Evolutionary conservation across 371 early-diverging fungal species (phyloP).

Genomic region (Coemansia sp.): DNA sequence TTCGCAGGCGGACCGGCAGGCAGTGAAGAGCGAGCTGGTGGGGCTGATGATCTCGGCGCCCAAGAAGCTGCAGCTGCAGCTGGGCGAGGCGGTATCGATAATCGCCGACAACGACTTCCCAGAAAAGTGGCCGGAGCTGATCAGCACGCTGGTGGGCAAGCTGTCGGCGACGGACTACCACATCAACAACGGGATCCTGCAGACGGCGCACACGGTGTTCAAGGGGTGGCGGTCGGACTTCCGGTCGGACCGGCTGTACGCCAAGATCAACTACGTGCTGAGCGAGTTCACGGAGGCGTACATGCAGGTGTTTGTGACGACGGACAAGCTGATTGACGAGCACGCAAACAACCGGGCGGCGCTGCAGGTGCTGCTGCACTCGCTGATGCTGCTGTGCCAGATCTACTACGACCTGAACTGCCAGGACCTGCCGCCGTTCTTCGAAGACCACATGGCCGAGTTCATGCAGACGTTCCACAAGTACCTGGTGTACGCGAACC

Average conservation of each 20-base stretch:
- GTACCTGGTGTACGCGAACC: conserved; percentile 79
- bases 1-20: conserved; percentile 65
- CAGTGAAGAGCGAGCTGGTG: conserved; percentile 81
- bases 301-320: conserved; percentile 75
- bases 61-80: conserved; percentile 77
- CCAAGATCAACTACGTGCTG: conserved; percentile 90
- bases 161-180: conserved; percentile 75
- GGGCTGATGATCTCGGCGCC: conserved; percentile 81
- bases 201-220: conserved; percentile 93
- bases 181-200: conserved; percentile 86
- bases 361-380: conserved; percentile 70
- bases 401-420: conserved; percentile 89
- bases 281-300: conserved; percentile 79
- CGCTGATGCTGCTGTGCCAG: conserved; percentile 75
- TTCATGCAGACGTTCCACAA: conserved; percentile 82
- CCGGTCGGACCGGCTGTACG: conserved; percentile 73
- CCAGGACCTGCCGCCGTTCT: conserved; percentile 95
- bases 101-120: conserved; percentile 95
- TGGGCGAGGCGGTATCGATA: conserved; percentile 87
- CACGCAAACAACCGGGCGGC: conserved; percentile 63
- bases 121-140: conserved; percentile 77
- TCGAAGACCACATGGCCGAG: conserved; percentile 81
- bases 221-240: conserved; percentile 90
- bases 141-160: conserved; percentile 76
- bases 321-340: conserved; percentile 74